Evolutionary conservation across 2,329 filamentous ascomycete genomes (phyloP).

Genomic region (Diaporthe vaccinii): DNA sequence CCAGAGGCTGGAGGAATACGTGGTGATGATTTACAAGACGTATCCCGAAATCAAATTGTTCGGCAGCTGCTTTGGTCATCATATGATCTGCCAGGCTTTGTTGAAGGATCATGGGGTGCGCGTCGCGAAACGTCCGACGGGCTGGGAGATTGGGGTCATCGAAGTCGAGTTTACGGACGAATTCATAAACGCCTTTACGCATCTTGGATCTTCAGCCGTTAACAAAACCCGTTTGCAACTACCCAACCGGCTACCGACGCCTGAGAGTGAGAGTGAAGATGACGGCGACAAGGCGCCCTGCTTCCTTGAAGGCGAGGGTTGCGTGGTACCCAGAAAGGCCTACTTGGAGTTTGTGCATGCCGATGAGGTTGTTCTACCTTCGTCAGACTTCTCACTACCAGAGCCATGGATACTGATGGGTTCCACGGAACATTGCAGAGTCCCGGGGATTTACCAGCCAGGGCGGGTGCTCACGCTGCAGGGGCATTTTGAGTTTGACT

Average conservation of each 20-base stretch:
- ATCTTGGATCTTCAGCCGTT: too few relatives aligned
- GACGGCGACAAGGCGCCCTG: background rate
- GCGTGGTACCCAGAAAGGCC: background rate
- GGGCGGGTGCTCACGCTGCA: slow-evolving; percentile 36
- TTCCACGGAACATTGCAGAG: slow-evolving; percentile 33
- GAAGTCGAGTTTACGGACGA: slow-evolving; percentile 27
- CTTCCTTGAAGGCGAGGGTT: background rate
- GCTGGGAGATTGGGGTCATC: slow-evolving; percentile 37
- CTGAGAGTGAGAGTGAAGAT: slow-evolving; percentile 16
- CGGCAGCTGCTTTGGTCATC: slow-evolving; percentile 35
- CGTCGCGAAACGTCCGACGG: slow-evolving; percentile 20
- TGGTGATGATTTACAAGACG: slow-evolving; percentile 10
- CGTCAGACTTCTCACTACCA: background rate
- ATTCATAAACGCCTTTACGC: background rate
- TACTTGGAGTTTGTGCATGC: slow-evolving; percentile 35
- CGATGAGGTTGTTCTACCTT: slow-evolving; percentile 30
- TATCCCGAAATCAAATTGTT: slow-evolving; percentile 12
- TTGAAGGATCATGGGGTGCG: slow-evolving; percentile 5
- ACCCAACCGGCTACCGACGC: slow-evolving; percentile 25
- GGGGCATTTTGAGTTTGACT: slow-evolving; percentile 39
- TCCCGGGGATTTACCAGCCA: slow-evolving; percentile 33
- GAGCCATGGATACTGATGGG: slow-evolving; percentile 34
- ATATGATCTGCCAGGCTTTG: slow-evolving; percentile 32
- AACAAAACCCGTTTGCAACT: too few relatives aligned
- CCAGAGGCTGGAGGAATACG: slow-evolving; percentile 15